Percentiles rank a stretch among this genome's conserved stretches.
Evolutionary conservation across 345 rosid species (phyloP).

Genomic region (Citrus reticulata): DNA sequence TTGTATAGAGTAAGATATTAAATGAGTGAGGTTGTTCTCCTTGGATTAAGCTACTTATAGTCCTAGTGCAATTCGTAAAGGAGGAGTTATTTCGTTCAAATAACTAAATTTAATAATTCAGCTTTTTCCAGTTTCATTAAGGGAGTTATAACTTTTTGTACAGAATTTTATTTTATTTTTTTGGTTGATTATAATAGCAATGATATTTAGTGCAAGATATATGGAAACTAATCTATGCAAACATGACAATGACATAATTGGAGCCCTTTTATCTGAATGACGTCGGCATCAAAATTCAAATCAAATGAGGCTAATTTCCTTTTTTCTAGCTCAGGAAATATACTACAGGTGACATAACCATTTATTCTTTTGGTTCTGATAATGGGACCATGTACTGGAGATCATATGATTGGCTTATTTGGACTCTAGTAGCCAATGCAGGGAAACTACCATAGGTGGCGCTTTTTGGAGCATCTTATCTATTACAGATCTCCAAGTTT

Average conservation of each 20-base stretch:
- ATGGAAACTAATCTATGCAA: not conserved
- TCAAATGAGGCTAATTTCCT: not conserved
- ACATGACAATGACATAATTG: not conserved
- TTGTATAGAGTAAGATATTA: not conserved
- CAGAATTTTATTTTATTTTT: not conserved
- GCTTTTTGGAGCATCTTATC: not conserved
- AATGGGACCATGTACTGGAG: not conserved
- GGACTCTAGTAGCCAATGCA: not conserved
- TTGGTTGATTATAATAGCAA: not conserved
- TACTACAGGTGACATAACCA: not conserved
- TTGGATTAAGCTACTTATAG: not conserved
- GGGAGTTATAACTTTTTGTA: not conserved
- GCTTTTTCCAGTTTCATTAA: not conserved
- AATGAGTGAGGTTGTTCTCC: not conserved
- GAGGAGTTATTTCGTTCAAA: no score
- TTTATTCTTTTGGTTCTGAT: not conserved
- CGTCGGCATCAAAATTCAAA: not conserved
- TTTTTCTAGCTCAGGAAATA: not conserved
- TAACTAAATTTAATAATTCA: no score
- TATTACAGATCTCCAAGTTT: not conserved
- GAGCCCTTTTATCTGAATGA: not conserved
- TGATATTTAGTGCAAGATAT: not conserved
- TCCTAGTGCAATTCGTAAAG: no score
- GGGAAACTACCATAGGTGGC: not conserved
- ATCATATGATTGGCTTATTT: not conserved